These are phyloP conservation scores for Colletotrichum navitas DNA, from an alignment of 2,329 filamentous ascomycete species.

Conservation along the genomic window DNA sequence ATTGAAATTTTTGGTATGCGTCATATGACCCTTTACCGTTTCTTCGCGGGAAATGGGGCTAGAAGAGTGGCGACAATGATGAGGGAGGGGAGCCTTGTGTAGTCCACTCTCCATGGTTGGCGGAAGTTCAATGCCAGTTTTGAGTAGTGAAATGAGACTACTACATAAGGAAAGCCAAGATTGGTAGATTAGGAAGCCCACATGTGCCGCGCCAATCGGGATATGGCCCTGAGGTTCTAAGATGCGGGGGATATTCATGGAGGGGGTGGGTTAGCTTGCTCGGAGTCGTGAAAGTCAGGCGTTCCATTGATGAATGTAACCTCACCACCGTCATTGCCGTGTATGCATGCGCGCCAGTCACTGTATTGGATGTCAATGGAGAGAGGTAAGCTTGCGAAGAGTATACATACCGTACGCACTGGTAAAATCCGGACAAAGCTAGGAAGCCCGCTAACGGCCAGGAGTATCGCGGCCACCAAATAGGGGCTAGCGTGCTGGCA, in stretches of 20 bases:
- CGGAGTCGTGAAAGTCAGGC: background rate
- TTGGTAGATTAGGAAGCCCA: background rate
- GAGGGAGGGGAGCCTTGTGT: background rate
- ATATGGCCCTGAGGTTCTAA: background rate
- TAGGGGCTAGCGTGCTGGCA: no score
- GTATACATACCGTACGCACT: no score
- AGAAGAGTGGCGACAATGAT: background rate
- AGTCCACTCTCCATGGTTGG: background rate
- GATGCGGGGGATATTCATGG: slow-evolving; percentile 18
- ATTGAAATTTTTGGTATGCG: background rate
- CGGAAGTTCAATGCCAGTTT: slow-evolving; percentile 3
- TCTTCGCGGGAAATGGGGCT: background rate
- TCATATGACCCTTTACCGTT: background rate
- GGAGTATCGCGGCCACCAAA: no score
- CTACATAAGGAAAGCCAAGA: background rate
- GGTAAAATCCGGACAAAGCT: no score
- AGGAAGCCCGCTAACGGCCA: no score
- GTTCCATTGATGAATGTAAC: slow-evolving; percentile 19
- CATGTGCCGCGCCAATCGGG: slow-evolving; percentile 30
- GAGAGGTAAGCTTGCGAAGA: background rate
- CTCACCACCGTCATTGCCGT: slow-evolving; percentile 14
- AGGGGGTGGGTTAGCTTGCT: background rate
- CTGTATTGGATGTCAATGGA: background rate
- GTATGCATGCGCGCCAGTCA: slow-evolving; percentile 35
- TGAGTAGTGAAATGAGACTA: slow-evolving; percentile 4